A percentile compares a stretch with the other conserved stretches of the same genome.
phyloP scores from a whole-genome alignment of 2,329 filamentous ascomycete species.

The Dryadomyces sulphureus region DNA sequence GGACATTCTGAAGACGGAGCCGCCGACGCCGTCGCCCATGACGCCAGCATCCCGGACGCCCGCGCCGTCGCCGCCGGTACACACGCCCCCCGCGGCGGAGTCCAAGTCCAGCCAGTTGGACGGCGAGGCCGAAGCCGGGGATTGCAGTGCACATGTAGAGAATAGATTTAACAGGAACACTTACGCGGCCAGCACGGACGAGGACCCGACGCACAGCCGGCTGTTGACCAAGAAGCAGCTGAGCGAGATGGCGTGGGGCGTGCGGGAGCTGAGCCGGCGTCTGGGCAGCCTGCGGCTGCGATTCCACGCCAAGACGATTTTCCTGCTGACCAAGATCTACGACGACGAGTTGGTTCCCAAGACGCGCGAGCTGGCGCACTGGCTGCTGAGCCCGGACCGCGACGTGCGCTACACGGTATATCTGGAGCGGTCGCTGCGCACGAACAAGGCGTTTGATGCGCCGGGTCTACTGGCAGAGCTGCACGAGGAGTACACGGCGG shows the following conservation, averaged over 20 bases:
- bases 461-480: conserved; percentile 51
- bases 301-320: conserved; percentile 68
- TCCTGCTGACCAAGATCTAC: conserved; percentile 83
- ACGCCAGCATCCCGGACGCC: conserved; percentile 19
- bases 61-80: conserved; percentile 28
- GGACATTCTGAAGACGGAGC: conserved; percentile 24
- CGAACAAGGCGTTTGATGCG: conserved; percentile 60
- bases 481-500: conserved; percentile 23
- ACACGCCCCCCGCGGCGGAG: conserved; percentile 34
- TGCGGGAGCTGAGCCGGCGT: conserved; percentile 76
- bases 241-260: conserved; percentile 93
- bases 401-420: conserved; percentile 62
- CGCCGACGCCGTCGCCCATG: conserved; percentile 21
- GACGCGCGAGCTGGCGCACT: conserved; percentile 62
- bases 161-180: neutral
- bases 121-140: neutral
- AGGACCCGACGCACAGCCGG: conserved; percentile 37
- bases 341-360: conserved; percentile 66
- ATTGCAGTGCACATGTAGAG: neutral
- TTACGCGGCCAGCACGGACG: neutral
- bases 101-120: neutral
- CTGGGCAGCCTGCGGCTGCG: conserved; percentile 71
- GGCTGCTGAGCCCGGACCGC: conserved; percentile 62
- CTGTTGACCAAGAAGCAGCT: conserved; percentile 89
- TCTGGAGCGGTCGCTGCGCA: conserved; percentile 60